Evolutionary conservation across 768 basidiomycete genomes (phyloP), one percentile per base, ranked within the genome.

Genomic region (Megacollybia marginata): DNA sequence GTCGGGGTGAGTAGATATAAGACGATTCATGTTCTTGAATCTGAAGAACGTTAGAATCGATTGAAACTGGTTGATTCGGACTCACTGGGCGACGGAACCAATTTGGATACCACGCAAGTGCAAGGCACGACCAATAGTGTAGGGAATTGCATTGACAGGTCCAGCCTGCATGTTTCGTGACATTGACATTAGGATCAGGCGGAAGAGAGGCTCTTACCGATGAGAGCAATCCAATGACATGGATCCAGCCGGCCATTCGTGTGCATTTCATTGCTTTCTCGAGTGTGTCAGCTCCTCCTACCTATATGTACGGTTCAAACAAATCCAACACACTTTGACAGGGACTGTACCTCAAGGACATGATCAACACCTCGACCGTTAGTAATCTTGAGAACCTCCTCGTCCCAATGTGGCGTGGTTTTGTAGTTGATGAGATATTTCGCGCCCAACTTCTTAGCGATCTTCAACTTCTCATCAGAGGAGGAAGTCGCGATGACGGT

Each of bases 281-380:
- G 13, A 83, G 62, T 8, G 80, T 82, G 10, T 72, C 73, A 8
- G 69, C 48, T 2, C 82, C 80, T 12, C 81, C 78, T 28, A 83
- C 76, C 73, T 82, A 66, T 64, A 63, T 28, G 1, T 62, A 66
- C 23, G 40, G 9, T 33, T 54, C 55, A 57, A 11, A 60, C 61
- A 32, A 44, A 52, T 1, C 63, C 66, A 57, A 61, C 33, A 32
- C 44, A 2, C 12, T 9, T 43, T 13, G 48, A 43, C 23, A 19
- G 33, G 16, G 11, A 34, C 42, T 9, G 73, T 57, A 60, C 58
- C 50, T 60, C 57, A 23, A 60, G 36, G 15, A 59, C 49, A 47
- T 53, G 57, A 44, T 60, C 59, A 2, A 57, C 59, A 5, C 59
- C 59, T 4, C 52, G 35, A n/a, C 57, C 57, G 16, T 50, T 45